Base-by-base conservation (phyloP, 108 stramenopile genomes). In the Bacterosira constricta region DNA sequence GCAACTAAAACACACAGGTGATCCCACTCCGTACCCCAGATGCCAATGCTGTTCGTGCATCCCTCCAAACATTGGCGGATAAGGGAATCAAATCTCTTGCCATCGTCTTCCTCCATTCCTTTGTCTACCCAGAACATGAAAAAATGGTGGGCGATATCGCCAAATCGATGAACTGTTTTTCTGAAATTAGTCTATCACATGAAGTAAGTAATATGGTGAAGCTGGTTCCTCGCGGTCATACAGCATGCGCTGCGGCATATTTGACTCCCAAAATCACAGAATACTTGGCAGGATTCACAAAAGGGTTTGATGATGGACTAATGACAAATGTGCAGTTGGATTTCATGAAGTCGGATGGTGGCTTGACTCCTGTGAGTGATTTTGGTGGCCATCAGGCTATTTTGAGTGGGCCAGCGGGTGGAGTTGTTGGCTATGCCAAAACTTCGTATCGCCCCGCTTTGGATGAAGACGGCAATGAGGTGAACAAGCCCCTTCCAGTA, bases 271-370 rank as follows among this genome's bases (percentile, higher is more conserved):
- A 93, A 63, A 98, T 98, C 51, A 85, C 83, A 10, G 68, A 77
- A 25, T 99, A 99, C 68, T 52, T 99, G 2, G 67, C 66, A 18
- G 80, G 85, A 38, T 99, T 99, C 65, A 66, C 55, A 13, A 74
- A 85, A 31, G 99, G 99, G 6, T 98, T 99, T 77, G 96, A 92
- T 67, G 85, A 78, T n/a, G 80, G 86, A 44, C 69, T 93, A 1
- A 58, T 81, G 58, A 55, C 63, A 17, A 85, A 89, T 18, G 93
- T 96, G 23, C 85, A 91, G 37, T 71, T 98, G 44, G 83, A 79
- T 21, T 99, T 98, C 69, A 99, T 99, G 99, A 98, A 98, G 69
- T 91, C 89, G 45, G 99, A 99, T 81, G 99, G 99, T 5, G 99
- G 99, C 18, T 80, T 99, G 61, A 96, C 97, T 6, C 97, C 95